Percentiles rank a stretch among this genome's conserved stretches.
Conservation (phyloP, 1,139 yeast genomes). For the Pichia sp. region DNA sequence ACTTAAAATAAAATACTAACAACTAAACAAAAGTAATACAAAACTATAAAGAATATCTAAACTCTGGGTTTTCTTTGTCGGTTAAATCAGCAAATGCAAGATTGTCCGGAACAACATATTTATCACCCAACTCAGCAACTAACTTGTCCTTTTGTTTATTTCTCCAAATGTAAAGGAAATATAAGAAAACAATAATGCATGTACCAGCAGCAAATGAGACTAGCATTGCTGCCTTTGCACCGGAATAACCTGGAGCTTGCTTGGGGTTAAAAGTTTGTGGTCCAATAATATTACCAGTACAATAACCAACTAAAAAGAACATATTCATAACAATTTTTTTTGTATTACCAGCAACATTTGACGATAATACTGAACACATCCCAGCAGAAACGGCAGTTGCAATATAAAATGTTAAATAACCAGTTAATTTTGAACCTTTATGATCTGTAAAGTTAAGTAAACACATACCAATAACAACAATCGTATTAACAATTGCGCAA, state of each 20-base stretch:
- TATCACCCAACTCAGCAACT: conserved; percentile 17
- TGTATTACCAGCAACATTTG: conserved; percentile 59
- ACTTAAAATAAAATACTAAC: background rate
- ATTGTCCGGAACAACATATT: conserved; percentile 29
- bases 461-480: conserved; percentile 36
- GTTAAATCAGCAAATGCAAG: conserved; percentile 48
- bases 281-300: conserved; percentile 63
- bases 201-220: conserved; percentile 21
- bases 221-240: conserved; percentile 25
- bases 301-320: conserved; percentile 53
- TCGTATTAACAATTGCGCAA: conserved; percentile 35
- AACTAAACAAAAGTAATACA: background rate
- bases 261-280: conserved; percentile 52
- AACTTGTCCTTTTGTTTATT: conserved; percentile 15
- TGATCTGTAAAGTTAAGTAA: conserved; percentile 41
- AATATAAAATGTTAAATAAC: conserved; percentile 32
- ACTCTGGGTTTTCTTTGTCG: conserved; percentile 41
- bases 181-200: conserved; percentile 16
- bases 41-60: conserved; percentile 31
- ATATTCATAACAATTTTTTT: conserved; percentile 59
- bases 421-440: conserved; percentile 36
- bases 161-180: conserved; percentile 13
- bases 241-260: conserved; percentile 20
- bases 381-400: conserved; percentile 28
- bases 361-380: conserved; percentile 31